These are phyloP conservation scores for Chaetothyriales sp. DNA, from an alignment of 2,329 filamentous ascomycete species.

Conservation along the genomic window DNA sequence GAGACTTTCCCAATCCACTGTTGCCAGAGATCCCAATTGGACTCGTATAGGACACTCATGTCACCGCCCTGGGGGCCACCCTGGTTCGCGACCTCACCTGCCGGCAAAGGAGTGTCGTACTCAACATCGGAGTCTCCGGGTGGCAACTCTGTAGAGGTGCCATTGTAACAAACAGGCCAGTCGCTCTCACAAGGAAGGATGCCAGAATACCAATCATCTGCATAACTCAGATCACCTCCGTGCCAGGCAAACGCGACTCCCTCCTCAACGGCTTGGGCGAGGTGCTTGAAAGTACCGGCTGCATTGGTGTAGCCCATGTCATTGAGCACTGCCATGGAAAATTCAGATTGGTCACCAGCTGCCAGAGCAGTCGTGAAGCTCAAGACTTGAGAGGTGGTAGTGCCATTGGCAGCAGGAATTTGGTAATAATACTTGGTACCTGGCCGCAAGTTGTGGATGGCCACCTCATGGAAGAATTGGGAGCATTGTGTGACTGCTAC, in stretches of 20 bases:
- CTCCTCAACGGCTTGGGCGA: constrained; percentile 30
- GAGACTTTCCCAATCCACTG: constrained; percentile 35
- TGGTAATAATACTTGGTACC: constrained; percentile 40
- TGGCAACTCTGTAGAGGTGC: constrained; percentile 30
- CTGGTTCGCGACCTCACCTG: constrained; percentile 33
- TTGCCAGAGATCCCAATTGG: constrained; percentile 41
- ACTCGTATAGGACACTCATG: constrained; percentile 37
- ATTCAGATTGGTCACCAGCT: constrained; percentile 30
- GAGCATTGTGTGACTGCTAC: constrained; percentile 37
- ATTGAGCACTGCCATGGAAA: constrained; percentile 36
- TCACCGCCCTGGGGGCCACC: constrained; percentile 36
- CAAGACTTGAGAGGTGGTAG: constrained; percentile 33
- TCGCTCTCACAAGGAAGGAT: constrained; percentile 35
- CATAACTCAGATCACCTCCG: constrained; percentile 39
- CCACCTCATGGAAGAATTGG: constrained; percentile 40
- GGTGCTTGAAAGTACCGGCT: constrained; percentile 33
- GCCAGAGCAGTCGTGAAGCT: constrained; percentile 35
- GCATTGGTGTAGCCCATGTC: constrained; percentile 45
- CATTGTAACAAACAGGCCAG: constrained; percentile 42
- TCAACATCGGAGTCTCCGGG: constrained; percentile 27
- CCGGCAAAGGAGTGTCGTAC: constrained; percentile 34
- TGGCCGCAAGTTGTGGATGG: constrained; percentile 28
- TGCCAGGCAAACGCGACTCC: constrained; percentile 40
- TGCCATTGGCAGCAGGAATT: constrained; percentile 37
- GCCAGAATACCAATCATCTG: constrained; percentile 40